Conservation (phyloP, 768 basidiomycete species). For the Phylloporus rhodoxanthus region DNA sequence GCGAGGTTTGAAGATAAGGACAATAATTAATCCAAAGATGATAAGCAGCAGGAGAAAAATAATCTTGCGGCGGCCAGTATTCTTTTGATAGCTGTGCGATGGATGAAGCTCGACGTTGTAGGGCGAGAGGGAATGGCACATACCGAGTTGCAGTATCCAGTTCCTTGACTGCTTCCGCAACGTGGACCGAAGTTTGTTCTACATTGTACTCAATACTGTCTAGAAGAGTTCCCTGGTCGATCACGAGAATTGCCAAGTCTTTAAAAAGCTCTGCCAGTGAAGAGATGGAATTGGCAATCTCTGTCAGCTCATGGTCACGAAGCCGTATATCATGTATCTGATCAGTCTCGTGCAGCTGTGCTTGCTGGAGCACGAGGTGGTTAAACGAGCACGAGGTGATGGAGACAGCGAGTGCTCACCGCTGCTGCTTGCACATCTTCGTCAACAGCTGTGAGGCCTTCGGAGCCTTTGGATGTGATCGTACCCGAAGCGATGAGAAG, state of each 20-base stretch:
- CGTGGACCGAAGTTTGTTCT: conserved; percentile 78
- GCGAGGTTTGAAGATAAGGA: conserved; percentile 91
- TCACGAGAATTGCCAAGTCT: conserved; percentile 86
- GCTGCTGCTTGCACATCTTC: conserved; percentile 88
- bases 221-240: conserved; percentile 95
- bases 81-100: conserved; percentile 76
- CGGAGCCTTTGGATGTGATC: conserved; percentile 74
- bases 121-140: conserved; percentile 23
- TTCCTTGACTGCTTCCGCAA: conserved; percentile 81
- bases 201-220: conserved; percentile 98
- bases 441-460: conserved; percentile 78
- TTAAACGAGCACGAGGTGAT: conserved; percentile 12
- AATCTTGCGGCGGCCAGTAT: conserved; percentile 86
- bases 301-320: conserved; percentile 68
- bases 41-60: conserved; percentile 88
- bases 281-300: conserved; percentile 89
- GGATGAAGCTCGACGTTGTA: background rate
- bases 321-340: conserved; percentile 38
- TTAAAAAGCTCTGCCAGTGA: conserved; percentile 94
- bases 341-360: conserved; percentile 34
- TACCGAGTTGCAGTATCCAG: conserved; percentile 77
- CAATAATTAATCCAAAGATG: conserved; percentile 80
- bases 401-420: conserved; percentile 42
- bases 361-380: conserved; percentile 22
- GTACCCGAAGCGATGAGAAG: conserved; percentile 85